phyloP scores from a whole-genome alignment of 2,329 filamentous ascomycete genomes.

The Aspergillus novofumigatus region DNA sequence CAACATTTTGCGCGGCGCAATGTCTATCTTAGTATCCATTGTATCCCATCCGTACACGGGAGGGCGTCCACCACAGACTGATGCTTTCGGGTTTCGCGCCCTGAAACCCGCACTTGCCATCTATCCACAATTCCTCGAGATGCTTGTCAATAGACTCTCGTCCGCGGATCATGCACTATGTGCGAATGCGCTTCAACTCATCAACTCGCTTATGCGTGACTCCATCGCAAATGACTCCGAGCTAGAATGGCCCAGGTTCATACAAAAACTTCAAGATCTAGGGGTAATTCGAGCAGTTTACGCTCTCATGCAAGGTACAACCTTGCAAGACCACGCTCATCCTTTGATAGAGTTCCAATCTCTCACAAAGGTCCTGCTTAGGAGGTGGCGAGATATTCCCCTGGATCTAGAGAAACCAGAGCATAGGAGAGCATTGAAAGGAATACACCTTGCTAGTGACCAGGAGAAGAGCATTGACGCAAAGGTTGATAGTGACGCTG shows the following conservation, averaged over 20 bases:
- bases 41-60: slow-evolving; percentile 75
- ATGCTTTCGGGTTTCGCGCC: slow-evolving; percentile 80
- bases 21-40: slow-evolving; percentile 92
- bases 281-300: slow-evolving; percentile 91
- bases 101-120: slow-evolving; percentile 87
- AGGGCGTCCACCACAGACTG: slow-evolving; percentile 49
- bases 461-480: slow-evolving; percentile 33
- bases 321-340: slow-evolving; percentile 83
- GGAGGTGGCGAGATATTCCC: slow-evolving; percentile 80
- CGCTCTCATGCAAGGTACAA: slow-evolving; percentile 88
- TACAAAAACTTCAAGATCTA: slow-evolving; percentile 87
- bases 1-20: slow-evolving; percentile 93
- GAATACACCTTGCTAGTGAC: slow-evolving; percentile 75
- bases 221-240: slow-evolving; percentile 72
- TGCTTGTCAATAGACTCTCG: slow-evolving; percentile 84
- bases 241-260: slow-evolving; percentile 91
- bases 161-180: slow-evolving; percentile 94
- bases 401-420: slow-evolving; percentile 85
- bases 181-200: slow-evolving; percentile 88
- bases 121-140: slow-evolving; percentile 90
- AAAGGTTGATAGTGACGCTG: slow-evolving; percentile 32
- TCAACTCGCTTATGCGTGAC: slow-evolving; percentile 93
- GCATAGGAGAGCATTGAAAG: slow-evolving; percentile 80
- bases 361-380: slow-evolving; percentile 78
- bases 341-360: slow-evolving; percentile 90